Percentiles rank a stretch among this genome's conserved stretches.
Conservation (phyloP, 345 rosid species). For the Passiflora organensis region DNA sequence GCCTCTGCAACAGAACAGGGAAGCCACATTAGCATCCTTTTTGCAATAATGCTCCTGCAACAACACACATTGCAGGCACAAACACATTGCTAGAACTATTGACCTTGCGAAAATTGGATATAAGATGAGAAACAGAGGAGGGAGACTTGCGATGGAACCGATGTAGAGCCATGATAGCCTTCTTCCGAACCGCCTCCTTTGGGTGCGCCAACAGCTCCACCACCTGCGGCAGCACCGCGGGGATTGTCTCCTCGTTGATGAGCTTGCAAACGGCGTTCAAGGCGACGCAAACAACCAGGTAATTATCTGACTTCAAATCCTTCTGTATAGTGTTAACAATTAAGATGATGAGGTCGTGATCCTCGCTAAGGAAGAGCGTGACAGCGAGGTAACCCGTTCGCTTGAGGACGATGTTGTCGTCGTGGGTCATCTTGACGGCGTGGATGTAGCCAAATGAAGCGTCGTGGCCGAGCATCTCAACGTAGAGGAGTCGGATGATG, state of each 20-base stretch:
- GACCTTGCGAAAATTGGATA: conserved; percentile 88
- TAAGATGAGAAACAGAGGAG: conserved; percentile 76
- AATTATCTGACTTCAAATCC: conserved; percentile 91
- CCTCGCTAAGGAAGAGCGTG: conserved; percentile 84
- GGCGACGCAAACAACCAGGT: conserved; percentile 78
- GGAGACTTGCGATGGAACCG: conserved; percentile 87
- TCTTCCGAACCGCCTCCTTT: conserved; percentile 94
- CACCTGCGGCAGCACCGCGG: conserved; percentile 91
- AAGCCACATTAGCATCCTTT: conserved; percentile 4
- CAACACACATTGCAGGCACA: not conserved
- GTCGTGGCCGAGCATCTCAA: conserved; percentile 98
- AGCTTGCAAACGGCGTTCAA: conserved; percentile 82
- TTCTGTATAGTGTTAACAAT: conserved; percentile 96
- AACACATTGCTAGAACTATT: not conserved
- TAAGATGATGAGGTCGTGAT: conserved; percentile 87
- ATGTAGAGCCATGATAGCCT: conserved; percentile 97
- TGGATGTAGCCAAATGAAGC: conserved; percentile 97
- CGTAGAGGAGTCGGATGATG: conserved; percentile 76
- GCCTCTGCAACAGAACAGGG: conserved; percentile 41
- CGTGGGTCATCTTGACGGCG: conserved; percentile 80
- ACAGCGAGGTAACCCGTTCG: conserved; percentile 96
- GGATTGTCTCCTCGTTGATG: conserved; percentile 97
- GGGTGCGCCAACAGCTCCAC: conserved; percentile 73
- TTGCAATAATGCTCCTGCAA: not conserved
- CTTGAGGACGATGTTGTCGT: conserved; percentile 45